Evolutionary conservation across 208 protist species (phyloP).

Genomic region (Phytomonas sp.): DNA sequence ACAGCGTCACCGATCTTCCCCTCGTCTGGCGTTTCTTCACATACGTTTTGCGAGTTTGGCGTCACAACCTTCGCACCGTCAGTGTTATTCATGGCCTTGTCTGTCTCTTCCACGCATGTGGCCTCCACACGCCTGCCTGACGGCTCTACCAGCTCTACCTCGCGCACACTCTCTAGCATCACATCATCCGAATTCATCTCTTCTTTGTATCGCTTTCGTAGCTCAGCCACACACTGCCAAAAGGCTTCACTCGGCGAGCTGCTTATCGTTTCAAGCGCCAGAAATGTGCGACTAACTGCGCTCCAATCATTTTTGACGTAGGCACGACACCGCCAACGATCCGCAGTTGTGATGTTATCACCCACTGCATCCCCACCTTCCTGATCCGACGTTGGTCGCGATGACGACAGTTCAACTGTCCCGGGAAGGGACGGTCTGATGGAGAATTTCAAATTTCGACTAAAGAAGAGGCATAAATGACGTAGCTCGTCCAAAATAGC

Average conservation of each 20-base stretch:
- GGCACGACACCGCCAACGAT: conserved; percentile 61
- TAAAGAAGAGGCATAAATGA: conserved; percentile 64
- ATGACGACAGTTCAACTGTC: not conserved
- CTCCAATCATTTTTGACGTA: conserved; percentile 85
- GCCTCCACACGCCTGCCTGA: conserved; percentile 20
- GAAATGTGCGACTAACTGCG: conserved; percentile 29
- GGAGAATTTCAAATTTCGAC: conserved; percentile 68
- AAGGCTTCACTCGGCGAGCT: conserved; percentile 54
- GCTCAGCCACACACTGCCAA: conserved; percentile 37
- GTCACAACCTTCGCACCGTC: not conserved
- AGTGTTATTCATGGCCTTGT: not conserved
- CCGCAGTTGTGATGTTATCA: not conserved
- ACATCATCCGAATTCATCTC: conserved; percentile 52
- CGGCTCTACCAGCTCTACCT: conserved; percentile 33
- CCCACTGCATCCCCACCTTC: not conserved
- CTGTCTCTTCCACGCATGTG: conserved; percentile 10
- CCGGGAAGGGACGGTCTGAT: conserved; percentile 35
- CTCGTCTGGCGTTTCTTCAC: not conserved
- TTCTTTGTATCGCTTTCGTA: conserved; percentile 38
- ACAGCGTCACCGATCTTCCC: not conserved
- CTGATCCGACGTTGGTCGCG: not conserved
- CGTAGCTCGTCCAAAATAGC: conserved; percentile 66
- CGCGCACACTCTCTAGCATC: conserved; percentile 51
- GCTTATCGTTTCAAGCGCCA: conserved; percentile 33
- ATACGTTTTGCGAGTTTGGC: not conserved